Base-by-base conservation (phyloP, 257 asterid genomes). In the Echium plantagineum region DNA sequence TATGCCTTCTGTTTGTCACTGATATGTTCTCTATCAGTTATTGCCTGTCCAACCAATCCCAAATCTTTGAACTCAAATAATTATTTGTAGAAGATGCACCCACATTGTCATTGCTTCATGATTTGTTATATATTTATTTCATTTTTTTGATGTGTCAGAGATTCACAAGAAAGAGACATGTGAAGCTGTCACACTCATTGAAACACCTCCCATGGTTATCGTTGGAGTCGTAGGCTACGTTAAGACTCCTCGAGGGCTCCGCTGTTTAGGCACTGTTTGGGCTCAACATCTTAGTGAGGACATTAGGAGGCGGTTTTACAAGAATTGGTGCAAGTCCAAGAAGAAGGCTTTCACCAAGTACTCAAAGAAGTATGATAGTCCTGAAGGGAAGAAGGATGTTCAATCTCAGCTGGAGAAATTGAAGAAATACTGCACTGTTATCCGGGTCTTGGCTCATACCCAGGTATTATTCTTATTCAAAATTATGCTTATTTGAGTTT, bases 171-270 rank as follows among this genome's bases (percentile, higher is more conserved):
- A 87, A 49, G 96, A 87, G 69, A 83, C 96, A 0, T 85, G 94
- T 35, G 96, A 87, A 63, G 96, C 96, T 47, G 96, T 87, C 4
- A 87, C 96, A 15, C 73, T 87, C 2, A 64, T 87, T 0, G 96
- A 87, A 69, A 79, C 94, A 1, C 96, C 96, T 32, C 94, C 96
- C 6, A 83, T 87, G 75, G 38, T 87, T 21, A 82, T 87, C 53
- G 96, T 87, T 64, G 96, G 96, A 17, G 79, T 85, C 66, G 96
- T 87, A 60, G 96, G 96, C 7, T 87, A 85, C 61, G 84, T 85
- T 38, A 87, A 81, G 61, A 87, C 94, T 9, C 94, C 94, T 9
- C 85, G 84, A 22, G 95, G 94, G 6, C 90, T 84, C 30, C 94
- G 95, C n/a, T 72, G 80, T 69, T 69, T 86, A 65, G 57, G 69